Evolutionary conservation across 441 rosid species (phyloP).

Genomic region (Euphorbia schlechtendalii): DNA sequence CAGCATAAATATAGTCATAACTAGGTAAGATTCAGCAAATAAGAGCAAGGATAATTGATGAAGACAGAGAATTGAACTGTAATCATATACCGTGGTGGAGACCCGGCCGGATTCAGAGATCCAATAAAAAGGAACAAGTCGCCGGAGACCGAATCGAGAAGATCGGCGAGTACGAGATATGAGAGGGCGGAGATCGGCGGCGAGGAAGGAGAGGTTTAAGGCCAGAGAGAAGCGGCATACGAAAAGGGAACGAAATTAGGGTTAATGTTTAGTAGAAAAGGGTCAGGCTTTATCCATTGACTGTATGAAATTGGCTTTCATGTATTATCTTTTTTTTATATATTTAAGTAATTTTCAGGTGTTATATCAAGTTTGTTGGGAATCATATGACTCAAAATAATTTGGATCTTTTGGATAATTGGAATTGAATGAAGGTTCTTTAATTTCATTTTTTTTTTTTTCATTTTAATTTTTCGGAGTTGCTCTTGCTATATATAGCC

Average conservation of each 20-base stretch:
- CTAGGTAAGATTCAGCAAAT: not conserved
- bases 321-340: no score
- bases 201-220: not conserved
- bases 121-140: not conserved
- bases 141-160: not conserved
- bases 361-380: no score
- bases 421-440: no score
- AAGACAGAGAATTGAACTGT: not conserved
- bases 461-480: no score
- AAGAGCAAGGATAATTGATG: not conserved
- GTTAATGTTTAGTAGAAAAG: not conserved
- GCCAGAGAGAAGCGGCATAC: not conserved
- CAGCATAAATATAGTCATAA: not conserved
- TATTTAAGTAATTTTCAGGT: no score
- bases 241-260: not conserved
- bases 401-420: no score
- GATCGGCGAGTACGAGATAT: not conserved
- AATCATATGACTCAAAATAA: not conserved
- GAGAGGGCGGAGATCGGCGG: not conserved
- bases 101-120: not conserved
- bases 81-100: not conserved
- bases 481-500: no score
- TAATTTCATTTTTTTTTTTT: no score
- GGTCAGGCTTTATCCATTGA: not conserved
- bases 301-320: no score